Evolutionary conservation across 495 filamentous ascomycete species (phyloP), one percentile per base, ranked within the genome.

Genomic region (Penicillium canescens): DNA sequence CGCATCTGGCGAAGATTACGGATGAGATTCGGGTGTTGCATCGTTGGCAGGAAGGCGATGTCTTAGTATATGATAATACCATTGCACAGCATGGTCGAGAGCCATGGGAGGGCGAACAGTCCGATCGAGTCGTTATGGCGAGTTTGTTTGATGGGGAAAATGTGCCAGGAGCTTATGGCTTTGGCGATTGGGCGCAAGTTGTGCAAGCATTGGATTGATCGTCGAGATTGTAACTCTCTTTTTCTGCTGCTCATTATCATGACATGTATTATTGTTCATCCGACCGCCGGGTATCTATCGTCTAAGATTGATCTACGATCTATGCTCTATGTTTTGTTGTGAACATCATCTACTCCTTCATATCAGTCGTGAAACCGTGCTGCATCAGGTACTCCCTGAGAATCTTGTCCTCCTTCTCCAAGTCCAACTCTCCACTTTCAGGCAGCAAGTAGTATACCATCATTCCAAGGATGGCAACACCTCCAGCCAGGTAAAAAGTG

Each of bases 11-110:
- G 0, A 63, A 73, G 53, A 78, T 79, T 46, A 81, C 74, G 8
- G 73, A 79, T 38, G 74, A 78, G 51, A 75, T 77, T 44, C 70
- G 73, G 5, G 73, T 77, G 37, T 48, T 77, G 52, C 74, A 78
- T 55, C 55, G 53, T 21, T 77, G 74, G 76, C 40, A 66, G 56
- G 44, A 61, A 12, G 67, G 67, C 1, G 73, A 77, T 62, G 75
- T 78, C 8, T 59, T 78, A 6, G 70, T 79, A 11, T 78, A 66
- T 56, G 75, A 78, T 58, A 79, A 78, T 61, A 51, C 74, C 24
- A 69, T 78, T 55, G 69, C 74, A 12, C 76, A 79, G 60, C 75
- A 79, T 60, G 76, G 75, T 6, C 62, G 75, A 45, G 57, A 77
- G 61, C 75, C 74, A 8, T 78, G 74, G 75, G 57, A 70, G 44